phyloP scores from a whole-genome alignment of 257 asterid genomes.

The Solanum chiquidenum region DNA sequence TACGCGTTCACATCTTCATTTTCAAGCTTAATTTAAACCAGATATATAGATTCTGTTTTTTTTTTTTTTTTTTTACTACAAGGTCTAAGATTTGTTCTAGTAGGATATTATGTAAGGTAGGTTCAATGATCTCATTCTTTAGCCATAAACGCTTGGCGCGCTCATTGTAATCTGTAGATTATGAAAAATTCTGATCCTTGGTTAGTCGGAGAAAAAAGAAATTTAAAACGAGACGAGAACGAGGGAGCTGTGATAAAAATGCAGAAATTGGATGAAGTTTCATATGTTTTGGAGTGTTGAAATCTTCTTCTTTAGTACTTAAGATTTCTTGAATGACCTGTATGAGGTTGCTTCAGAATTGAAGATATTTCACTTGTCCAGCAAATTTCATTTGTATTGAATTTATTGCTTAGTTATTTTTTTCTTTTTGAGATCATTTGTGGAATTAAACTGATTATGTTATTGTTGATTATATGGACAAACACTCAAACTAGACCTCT shows the following conservation, averaged over 20 bases:
- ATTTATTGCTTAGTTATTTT: background rate
- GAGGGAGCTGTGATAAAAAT: background rate
- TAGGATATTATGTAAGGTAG: conserved; percentile 27
- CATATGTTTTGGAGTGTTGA: background rate
- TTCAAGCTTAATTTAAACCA: conserved; percentile 50
- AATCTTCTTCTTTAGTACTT: background rate
- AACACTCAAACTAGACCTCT: background rate
- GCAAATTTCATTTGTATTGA: background rate
- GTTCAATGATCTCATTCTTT: conserved; percentile 27
- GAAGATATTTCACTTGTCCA: background rate
- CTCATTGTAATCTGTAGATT: background rate
- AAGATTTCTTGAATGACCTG: background rate
- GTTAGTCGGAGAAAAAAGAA: background rate
- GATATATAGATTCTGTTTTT: background rate
- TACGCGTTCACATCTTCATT: conserved; percentile 77
- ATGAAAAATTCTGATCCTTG: background rate
- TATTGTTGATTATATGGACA: background rate
- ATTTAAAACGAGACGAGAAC: background rate
- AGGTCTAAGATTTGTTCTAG: conserved; percentile 5
- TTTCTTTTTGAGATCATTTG: background rate
- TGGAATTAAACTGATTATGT: background rate
- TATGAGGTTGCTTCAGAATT: background rate
- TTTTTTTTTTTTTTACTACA: background rate
- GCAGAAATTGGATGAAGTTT: background rate
- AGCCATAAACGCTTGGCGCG: background rate